These are phyloP conservation scores for Hemisphaericaspora nanyangensis DNA, from an alignment of 805 yeast genomes.

Conservation along the genomic window DNA sequence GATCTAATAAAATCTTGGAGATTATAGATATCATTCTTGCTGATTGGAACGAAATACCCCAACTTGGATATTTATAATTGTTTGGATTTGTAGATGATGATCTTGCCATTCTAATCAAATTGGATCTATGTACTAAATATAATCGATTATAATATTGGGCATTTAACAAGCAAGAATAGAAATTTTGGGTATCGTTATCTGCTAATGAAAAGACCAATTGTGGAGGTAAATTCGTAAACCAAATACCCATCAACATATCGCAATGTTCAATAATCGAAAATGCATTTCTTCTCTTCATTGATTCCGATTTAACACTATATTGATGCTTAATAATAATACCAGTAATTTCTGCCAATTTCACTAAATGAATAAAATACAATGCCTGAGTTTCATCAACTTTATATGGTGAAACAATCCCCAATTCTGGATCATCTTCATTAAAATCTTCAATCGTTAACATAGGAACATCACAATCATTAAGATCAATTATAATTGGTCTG, in stretches of 20 bases:
- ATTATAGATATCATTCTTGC: conserved; percentile 71
- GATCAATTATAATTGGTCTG: conserved; percentile 62
- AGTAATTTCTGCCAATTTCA: conserved; percentile 66
- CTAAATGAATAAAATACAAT: conserved; percentile 56
- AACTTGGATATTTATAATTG: conserved; percentile 57
- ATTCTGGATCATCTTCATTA: conserved; percentile 41
- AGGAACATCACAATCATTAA: conserved; percentile 74
- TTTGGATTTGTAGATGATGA: conserved; percentile 37
- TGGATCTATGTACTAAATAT: conserved; percentile 67
- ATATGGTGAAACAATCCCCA: conserved; percentile 34
- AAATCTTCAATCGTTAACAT: conserved; percentile 68
- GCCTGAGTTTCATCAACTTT: conserved; percentile 48
- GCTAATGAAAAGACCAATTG: conserved; percentile 59
- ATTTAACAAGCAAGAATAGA: conserved; percentile 56
- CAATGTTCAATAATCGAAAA: conserved; percentile 56
- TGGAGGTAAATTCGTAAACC: conserved; percentile 67
- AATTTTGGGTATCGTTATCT: conserved; percentile 50
- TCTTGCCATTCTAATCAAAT: conserved; percentile 50
- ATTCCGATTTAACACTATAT: conserved; percentile 65
- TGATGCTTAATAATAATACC: conserved; percentile 68
- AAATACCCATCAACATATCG: conserved; percentile 72
- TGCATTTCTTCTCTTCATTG: conserved; percentile 40
- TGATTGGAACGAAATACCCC: conserved; percentile 80
- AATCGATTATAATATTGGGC: conserved; percentile 72
- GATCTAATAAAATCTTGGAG: conserved; percentile 49